A percentile compares a stretch with the other conserved stretches of the same genome.
These are phyloP conservation scores for Puccinia coronata DNA, from an alignment of 1,284 basidiomycete species.

Conservation along the genomic window DNA sequence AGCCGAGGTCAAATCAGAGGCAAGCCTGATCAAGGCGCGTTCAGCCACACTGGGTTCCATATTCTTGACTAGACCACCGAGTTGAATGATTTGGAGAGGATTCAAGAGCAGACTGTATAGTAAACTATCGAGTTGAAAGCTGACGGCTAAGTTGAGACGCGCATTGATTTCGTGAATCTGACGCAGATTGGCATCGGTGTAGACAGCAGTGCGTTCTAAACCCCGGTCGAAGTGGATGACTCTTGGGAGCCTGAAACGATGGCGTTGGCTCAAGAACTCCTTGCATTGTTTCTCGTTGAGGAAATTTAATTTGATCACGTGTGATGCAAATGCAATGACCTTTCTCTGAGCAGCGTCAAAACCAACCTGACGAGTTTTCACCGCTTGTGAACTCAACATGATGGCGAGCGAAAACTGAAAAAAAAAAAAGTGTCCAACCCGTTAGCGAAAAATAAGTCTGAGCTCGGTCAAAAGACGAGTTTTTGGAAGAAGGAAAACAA, in stretches of 20 bases:
- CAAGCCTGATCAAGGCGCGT: constrained; percentile 18
- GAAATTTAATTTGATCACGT: constrained; percentile 32
- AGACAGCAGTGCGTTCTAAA: not conserved
- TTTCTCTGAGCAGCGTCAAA: constrained; percentile 11
- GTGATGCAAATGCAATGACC: constrained; percentile 8
- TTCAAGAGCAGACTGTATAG: constrained; percentile 67
- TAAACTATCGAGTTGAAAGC: constrained; percentile 68
- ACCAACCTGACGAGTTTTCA: constrained; percentile 8
- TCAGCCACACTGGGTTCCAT: constrained; percentile 1
- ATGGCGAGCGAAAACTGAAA: not conserved
- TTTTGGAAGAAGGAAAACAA: too few species aligned
- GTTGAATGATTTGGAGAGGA: constrained; percentile 63
- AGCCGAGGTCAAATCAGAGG: not conserved
- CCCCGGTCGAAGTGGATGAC: constrained; percentile 6
- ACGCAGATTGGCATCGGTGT: constrained; percentile 55
- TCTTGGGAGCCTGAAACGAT: not conserved
- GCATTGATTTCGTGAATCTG: constrained; percentile 60
- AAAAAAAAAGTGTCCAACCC: not conserved
- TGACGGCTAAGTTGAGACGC: constrained; percentile 65
- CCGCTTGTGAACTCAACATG: not conserved
- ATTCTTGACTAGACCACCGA: not conserved
- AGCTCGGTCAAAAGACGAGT: not conserved
- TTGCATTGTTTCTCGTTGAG: not conserved
- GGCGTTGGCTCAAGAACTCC: constrained; percentile 12
- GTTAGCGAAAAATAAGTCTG: not conserved